A percentile compares a stretch with the other conserved stretches of the same genome.
phyloP scores from a whole-genome alignment of 208 protist genomes.

The Trypanosoma cruzi region DNA sequence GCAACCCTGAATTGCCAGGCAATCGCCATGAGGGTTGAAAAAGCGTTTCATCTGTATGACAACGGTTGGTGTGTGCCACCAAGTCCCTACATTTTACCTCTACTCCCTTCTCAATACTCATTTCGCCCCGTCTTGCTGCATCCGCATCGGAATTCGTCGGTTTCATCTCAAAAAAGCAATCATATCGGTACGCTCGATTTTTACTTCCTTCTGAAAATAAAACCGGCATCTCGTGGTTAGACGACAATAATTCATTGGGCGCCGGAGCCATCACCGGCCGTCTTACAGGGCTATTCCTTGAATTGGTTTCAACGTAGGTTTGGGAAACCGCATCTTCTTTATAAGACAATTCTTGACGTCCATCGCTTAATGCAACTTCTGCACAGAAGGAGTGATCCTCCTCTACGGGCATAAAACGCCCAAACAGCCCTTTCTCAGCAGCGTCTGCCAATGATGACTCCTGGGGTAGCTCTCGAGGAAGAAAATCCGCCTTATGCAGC shows the following conservation, averaged over 20 bases:
- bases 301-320: background rate
- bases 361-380: background rate
- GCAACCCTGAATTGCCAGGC: background rate
- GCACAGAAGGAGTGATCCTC: background rate
- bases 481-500: background rate
- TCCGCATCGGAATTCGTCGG: background rate
- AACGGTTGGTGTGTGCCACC: background rate
- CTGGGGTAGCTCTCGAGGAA: background rate
- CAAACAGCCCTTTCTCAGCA: background rate
- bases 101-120: background rate
- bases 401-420: background rate
- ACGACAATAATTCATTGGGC: background rate
- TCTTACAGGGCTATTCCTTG: background rate
- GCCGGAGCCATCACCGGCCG: conserved; percentile 1
- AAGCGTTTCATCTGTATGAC: background rate
- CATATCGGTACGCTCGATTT: background rate
- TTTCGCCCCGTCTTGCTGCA: background rate
- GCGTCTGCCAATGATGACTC: background rate
- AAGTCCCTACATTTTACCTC: background rate
- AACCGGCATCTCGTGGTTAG: background rate
- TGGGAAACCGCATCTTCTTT: background rate
- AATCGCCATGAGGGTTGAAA: background rate
- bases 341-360: background rate
- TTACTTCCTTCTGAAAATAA: background rate
- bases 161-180: background rate